Evolutionary conservation across 2,329 filamentous ascomycete species (phyloP), one percentile per base, ranked within the genome.

Genomic region (Pseudogymnoascus sp.): DNA sequence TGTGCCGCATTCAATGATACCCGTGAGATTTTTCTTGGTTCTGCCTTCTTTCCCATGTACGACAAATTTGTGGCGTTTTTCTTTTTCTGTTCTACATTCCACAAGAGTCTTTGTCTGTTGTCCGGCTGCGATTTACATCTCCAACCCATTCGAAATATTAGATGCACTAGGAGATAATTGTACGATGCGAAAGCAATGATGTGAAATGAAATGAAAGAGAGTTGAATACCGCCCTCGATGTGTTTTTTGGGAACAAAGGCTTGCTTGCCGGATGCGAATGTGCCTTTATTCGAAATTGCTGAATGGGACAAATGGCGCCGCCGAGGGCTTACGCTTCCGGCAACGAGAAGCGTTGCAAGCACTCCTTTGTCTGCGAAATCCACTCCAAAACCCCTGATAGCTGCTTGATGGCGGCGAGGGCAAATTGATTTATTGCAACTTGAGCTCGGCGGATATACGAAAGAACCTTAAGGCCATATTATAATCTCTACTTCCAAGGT

Each of bases 401-500:
- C 16, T 9, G 25, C 37, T 58, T 58, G 33, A 25, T 38, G 57
- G 18, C 4, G 33, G 6, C 3, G 12, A 5, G 18, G 6, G 33
- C n/a, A 58, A 30, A 58, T 58, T 16, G 25, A 38, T 30, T 25
- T 25, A 38, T 39, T 58, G 35, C 35, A 22, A 58, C 18, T 38
- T 58, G 57, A 7, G 38, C 33, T 38, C 18, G 47, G n/a, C 18
- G n/a, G 14, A 50, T 22, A 11, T 18, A 35, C 47, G 28, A 54
- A 18, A 54, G 16, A 6, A 54, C 11, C 47, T 18, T 54, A 11
- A 30, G 30, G 6, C 18, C 16, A 33, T 54, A 54, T 54, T 54
- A 54, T 33, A 54, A 54, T n/a, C 47, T 54, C 47, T 54, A 54
- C 18, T 54, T 54, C 9, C 47, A 54, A 54, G 28, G 47, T 35